Base-by-base conservation (phyloP, 179 eudicot species). In the Dionaea muscipula region DNA sequence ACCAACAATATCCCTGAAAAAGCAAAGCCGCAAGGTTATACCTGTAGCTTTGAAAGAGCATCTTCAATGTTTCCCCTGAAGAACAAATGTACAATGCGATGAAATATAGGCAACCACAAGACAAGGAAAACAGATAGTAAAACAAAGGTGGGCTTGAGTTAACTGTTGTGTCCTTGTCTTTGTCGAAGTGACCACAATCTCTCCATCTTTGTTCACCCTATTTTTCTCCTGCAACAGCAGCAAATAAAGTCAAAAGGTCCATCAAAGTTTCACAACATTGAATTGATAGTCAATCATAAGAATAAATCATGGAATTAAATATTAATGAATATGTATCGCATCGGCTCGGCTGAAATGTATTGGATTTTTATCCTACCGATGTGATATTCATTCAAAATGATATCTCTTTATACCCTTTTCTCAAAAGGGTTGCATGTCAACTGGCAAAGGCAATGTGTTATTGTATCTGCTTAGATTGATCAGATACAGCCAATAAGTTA, bases 141-240 rank as follows among this genome's bases (percentile, higher is more conserved):
- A 60, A 41, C 52, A 62, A 48, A 21, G 5, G 51, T 12, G 51
- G 39, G 43, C 48, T 46, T 43, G 62, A 59, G 51, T 61, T 67
- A 57, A 86, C 97, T 78, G 87, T 54, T 86, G 97, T 48, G 90
- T 73, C 66, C 84, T 71, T 43, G 86, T 86, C 79, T 69, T 89
- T 43, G 86, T 65, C 2, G 97, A 89, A 65, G 95, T 74, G 49
- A 83, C 59, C 65, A 81, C 94, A 48, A 90, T 72, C 74, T 83
- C 95, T 48, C 97, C 95, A 50, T 86, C 83, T 72, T 71, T 86
- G 68, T 86, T 90, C 53, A 90, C 79, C 73, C 82, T 76, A 59
- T 86, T 83, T 74, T 86, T 90, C 80, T 80, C 95, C 95, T 86
- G 84, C 51, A 31, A 31, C 57, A 11, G 53, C 46, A 60, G 56